A percentile compares a stretch with the other conserved stretches of the same genome.
Conservation (phyloP, 805 yeast species). For the Scheffersomyces ergatensis region DNA sequence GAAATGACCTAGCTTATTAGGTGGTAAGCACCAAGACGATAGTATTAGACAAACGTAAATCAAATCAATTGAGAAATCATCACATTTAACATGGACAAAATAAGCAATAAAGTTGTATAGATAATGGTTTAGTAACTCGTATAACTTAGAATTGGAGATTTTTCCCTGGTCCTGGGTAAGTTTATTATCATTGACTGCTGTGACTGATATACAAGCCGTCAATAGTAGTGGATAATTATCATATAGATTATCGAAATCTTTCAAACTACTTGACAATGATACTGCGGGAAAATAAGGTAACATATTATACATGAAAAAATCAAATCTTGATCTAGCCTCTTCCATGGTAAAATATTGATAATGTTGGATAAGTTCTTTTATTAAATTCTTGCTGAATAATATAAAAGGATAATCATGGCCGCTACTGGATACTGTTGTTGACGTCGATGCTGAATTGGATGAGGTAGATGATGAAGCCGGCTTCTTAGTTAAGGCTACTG, state of each 20-base stretch:
- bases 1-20: conserved; percentile 50
- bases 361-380: conserved; percentile 34
- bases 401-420: conserved; percentile 13
- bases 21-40: conserved; percentile 55
- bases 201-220: conserved; percentile 43
- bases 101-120: conserved; percentile 45
- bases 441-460: background rate
- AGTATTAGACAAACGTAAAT: conserved; percentile 44
- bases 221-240: conserved; percentile 44
- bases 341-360: conserved; percentile 27
- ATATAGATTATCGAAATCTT: conserved; percentile 37
- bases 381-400: conserved; percentile 13
- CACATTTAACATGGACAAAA: conserved; percentile 39
- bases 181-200: conserved; percentile 41
- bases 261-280: conserved; percentile 33
- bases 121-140: conserved; percentile 41
- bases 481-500: background rate
- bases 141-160: conserved; percentile 29
- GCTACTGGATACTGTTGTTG: background rate
- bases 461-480: background rate
- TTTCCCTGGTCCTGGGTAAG: conserved; percentile 6
- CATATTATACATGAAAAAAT: conserved; percentile 35
- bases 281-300: conserved; percentile 49
- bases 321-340: conserved; percentile 32
- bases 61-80: conserved; percentile 40